Evolutionary conservation across 805 yeast species (phyloP).

Genomic region (Wickerhamiella galacta): DNA sequence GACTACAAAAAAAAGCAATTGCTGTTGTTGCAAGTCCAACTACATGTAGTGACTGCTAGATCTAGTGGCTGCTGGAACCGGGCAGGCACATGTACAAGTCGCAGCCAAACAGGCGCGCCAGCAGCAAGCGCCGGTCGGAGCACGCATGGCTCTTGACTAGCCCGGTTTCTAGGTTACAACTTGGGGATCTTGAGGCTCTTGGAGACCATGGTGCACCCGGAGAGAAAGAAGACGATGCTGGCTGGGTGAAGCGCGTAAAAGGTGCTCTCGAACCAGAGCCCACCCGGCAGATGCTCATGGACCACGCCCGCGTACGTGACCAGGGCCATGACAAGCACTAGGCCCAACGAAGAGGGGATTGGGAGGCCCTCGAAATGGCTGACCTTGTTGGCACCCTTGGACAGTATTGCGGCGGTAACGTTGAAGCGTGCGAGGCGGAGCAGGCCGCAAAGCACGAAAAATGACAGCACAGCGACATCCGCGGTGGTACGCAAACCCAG

Average conservation of each 20-base stretch:
- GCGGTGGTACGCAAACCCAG: conserved; percentile 75
- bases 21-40: too few species aligned
- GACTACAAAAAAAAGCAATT: too few species aligned
- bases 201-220: conserved; percentile 84
- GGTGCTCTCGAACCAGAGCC: conserved; percentile 37
- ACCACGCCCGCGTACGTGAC: conserved; percentile 36
- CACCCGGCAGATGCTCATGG: conserved; percentile 43
- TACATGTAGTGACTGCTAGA: too few species aligned
- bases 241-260: conserved; percentile 62
- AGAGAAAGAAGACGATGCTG: conserved; percentile 44
- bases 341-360: conserved; percentile 68
- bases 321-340: conserved; percentile 58
- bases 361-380: conserved; percentile 88
- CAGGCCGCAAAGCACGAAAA: conserved; percentile 84
- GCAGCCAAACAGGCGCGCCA: too few species aligned
- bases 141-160: background rate
- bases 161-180: conserved; percentile 32
- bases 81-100: too few species aligned
- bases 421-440: conserved; percentile 90
- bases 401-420: conserved; percentile 81
- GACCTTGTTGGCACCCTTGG: conserved; percentile 79
- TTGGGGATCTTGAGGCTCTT: conserved; percentile 86
- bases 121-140: too few species aligned
- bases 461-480: conserved; percentile 60
- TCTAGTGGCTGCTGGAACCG: too few species aligned